Evolutionary conservation across 2,329 filamentous ascomycete genomes (phyloP).

Genomic region (Cercospora berteroae): DNA sequence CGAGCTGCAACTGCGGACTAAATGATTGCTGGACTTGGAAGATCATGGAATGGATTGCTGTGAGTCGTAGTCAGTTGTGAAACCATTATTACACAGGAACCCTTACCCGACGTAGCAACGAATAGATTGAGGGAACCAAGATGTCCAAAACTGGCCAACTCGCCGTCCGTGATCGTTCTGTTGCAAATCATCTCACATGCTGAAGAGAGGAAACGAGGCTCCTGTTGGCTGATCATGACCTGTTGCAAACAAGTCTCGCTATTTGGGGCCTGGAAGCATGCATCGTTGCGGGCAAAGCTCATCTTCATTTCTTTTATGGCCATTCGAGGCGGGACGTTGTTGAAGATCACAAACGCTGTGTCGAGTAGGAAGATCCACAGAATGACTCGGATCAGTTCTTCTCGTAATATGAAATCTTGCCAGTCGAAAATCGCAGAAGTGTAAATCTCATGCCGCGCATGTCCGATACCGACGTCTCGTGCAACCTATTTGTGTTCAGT

Average conservation of each 20-base stretch:
- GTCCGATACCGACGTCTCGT: not conserved
- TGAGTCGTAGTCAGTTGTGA: not conserved
- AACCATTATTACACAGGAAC: not conserved
- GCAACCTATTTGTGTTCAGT: not conserved
- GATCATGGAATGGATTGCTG: slow-evolving; percentile 13
- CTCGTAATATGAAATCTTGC: slow-evolving; percentile 5
- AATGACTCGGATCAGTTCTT: slow-evolving; percentile 9
- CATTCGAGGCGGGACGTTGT: slow-evolving; percentile 13
- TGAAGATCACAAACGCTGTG: slow-evolving; percentile 15
- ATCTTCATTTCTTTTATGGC: slow-evolving; percentile 17
- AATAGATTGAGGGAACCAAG: not conserved
- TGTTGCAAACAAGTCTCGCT: slow-evolving; percentile 5
- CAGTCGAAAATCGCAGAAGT: not conserved
- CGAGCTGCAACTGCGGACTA: slow-evolving; percentile 3
- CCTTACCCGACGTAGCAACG: not conserved
- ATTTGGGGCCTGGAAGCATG: slow-evolving; percentile 4
- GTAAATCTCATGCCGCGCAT: not conserved
- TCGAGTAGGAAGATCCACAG: slow-evolving; percentile 13
- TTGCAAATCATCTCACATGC: slow-evolving; percentile 6
- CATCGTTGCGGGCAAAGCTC: slow-evolving; percentile 16
- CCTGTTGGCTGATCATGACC: not conserved
- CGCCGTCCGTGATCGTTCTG: not conserved
- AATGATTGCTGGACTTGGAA: slow-evolving; percentile 14
- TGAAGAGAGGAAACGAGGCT: not conserved
- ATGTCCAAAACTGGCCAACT: not conserved